Evolutionary conservation across 768 basidiomycete species (phyloP).

Genomic region (Butyriboletus loyo): DNA sequence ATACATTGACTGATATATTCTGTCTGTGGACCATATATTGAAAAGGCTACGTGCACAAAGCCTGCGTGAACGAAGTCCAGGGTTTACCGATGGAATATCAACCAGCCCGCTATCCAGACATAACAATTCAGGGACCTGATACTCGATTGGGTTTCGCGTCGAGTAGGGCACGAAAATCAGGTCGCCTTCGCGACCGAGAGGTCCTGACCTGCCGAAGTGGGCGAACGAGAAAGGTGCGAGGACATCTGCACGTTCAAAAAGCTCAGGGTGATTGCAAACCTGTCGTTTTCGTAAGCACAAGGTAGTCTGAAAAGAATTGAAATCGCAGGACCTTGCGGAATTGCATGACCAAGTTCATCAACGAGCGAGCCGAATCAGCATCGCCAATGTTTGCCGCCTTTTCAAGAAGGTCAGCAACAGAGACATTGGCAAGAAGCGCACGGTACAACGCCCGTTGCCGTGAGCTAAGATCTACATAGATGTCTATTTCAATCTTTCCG

Average conservation of each 20-base stretch:
- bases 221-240: conserved; percentile 90
- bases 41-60: conserved; percentile 63
- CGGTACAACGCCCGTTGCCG: conserved; percentile 89
- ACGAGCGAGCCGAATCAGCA: conserved; percentile 84
- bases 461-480: conserved; percentile 91
- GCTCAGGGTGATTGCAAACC: conserved; percentile 98
- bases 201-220: conserved; percentile 74
- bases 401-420: conserved; percentile 88
- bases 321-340: conserved; percentile 78
- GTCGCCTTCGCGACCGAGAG: conserved; percentile 86
- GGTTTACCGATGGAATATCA: conserved; percentile 57
- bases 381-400: conserved; percentile 92
- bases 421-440: conserved; percentile 87
- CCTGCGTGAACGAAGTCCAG: conserved; percentile 46
- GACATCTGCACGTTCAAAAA: conserved; percentile 97
- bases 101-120: conserved; percentile 76
- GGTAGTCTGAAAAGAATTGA: background rate
- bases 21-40: conserved; percentile 88
- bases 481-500: conserved; percentile 87
- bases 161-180: conserved; percentile 81
- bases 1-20: conserved; percentile 68
- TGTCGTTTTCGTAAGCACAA: conserved; percentile 26
- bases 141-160: conserved; percentile 82
- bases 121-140: conserved; percentile 68
- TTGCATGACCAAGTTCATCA: conserved; percentile 99